These are phyloP conservation scores for Wickerhamiella dianesei DNA, from an alignment of 805 yeast species.

Conservation along the genomic window DNA sequence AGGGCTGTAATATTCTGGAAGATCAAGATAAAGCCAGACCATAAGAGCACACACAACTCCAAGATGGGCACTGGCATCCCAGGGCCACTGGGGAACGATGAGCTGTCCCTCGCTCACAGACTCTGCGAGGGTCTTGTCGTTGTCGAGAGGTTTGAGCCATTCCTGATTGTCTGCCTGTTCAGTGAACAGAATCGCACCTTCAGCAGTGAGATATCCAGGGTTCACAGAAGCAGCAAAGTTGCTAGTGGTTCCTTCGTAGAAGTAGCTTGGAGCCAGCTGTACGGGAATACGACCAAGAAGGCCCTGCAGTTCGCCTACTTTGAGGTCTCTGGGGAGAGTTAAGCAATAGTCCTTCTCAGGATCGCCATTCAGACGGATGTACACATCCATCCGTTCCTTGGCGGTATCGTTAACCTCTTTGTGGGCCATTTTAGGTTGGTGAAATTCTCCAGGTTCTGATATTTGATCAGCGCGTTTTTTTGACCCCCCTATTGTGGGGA, in stretches of 20 bases:
- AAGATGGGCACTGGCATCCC: conserved; percentile 24
- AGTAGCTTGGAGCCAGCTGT: conserved; percentile 65
- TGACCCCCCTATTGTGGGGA: background rate
- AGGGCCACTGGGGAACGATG: conserved; percentile 59
- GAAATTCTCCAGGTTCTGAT: background rate
- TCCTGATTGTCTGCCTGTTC: conserved; percentile 39
- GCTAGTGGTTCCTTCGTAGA: conserved; percentile 49
- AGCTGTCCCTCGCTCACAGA: conserved; percentile 84
- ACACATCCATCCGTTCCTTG: conserved; percentile 27
- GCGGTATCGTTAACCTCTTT: background rate
- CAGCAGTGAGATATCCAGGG: conserved; percentile 75
- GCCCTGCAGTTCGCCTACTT: conserved; percentile 43
- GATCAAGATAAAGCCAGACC: conserved; percentile 81
- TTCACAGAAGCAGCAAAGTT: conserved; percentile 48
- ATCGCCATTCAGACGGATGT: conserved; percentile 74
- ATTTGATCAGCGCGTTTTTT: background rate
- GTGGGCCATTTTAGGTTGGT: background rate
- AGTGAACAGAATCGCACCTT: conserved; percentile 65
- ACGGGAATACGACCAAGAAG: conserved; percentile 59
- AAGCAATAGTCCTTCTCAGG: conserved; percentile 82
- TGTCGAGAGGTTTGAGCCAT: conserved; percentile 33
- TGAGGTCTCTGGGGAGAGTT: conserved; percentile 44
- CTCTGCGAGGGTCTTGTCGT: conserved; percentile 40
- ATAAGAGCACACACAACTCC: conserved; percentile 22
- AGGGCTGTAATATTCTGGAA: conserved; percentile 79